Base-by-base conservation (phyloP, 106 monocot genomes). In the Allium sativum region DNA sequence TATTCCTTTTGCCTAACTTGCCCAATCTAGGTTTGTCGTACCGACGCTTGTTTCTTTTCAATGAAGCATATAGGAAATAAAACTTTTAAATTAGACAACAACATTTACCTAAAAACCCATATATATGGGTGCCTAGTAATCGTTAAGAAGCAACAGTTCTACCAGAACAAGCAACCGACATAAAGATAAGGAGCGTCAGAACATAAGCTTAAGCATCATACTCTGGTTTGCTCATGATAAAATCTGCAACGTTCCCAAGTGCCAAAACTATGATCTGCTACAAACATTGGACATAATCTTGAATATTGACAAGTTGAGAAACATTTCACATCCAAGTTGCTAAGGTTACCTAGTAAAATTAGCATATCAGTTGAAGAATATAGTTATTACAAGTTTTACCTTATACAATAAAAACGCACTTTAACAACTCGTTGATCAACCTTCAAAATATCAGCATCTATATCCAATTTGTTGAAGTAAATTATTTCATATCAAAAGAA, bases 301-400 rank as follows among this genome's bases (percentile, higher is more conserved):
- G 15, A 18, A 2, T 60, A 43, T 7, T 60, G 8, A 12, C 42
- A 6, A 60, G 43, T 42, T 18, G 60, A 10, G 9, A 60, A 60
- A 7, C 16, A 43, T 7, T 17, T 60, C 60, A 44, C 7, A 44
- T 42, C 5, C 60, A 60, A 60, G 61, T 61, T 61, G 61, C 12
- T 4, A 61, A 18, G 12, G 17, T 61, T 61, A 61, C 45, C 4
- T 31, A 5, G 31, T 31, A 31, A 31, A 3, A 31, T 31, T 31
- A 31, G 18, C 44, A 8, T 19, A 61, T 10, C 44, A 44, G 14
- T 5, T 45, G 44, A 61, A 44, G 21, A 16, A 19, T 55, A 15
- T 18, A 40, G 10, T 40, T 18, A 4, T 18, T 6, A 61, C 61
- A 45, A 61, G 10, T 61, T 61, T n/a, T 18, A 61, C 41, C 45